Conservation (phyloP, 2,329 filamentous ascomycete species). For the Fonsecaea erecta region DNA sequence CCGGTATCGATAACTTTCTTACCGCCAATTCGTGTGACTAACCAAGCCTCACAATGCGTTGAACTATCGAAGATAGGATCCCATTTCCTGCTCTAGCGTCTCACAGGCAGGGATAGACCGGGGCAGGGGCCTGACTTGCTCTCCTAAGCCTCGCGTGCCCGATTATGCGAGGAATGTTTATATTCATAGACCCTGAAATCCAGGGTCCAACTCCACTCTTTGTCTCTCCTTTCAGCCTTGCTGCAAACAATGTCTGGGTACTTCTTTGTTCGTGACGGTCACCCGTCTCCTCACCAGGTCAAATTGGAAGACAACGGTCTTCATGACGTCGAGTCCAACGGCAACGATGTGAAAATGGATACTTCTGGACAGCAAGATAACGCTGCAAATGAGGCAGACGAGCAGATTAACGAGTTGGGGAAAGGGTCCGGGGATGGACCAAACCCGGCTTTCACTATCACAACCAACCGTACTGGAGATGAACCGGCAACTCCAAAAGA, state of each 20-base stretch:
- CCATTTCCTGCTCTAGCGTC: constrained; percentile 19
- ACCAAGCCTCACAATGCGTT: constrained; percentile 21
- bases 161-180: constrained; percentile 18
- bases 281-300: constrained; percentile 7
- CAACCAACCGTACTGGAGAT: constrained; percentile 21
- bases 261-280: constrained; percentile 19
- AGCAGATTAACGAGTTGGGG: constrained; percentile 9
- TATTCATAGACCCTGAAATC: constrained; percentile 27
- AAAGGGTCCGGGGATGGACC: constrained; percentile 10
- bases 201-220: constrained; percentile 20
- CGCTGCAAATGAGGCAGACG: not conserved
- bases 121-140: constrained; percentile 21
- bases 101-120: constrained; percentile 21
- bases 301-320: constrained; percentile 12
- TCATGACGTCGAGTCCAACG: constrained; percentile 8
- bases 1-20: constrained; percentile 20
- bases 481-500: constrained; percentile 20
- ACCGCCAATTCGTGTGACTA: constrained; percentile 32
- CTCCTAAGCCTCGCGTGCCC: constrained; percentile 24
- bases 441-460: constrained; percentile 19
- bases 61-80: constrained; percentile 23
- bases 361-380: not conserved
- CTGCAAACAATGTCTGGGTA: constrained; percentile 25
- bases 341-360: constrained; percentile 9
- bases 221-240: constrained; percentile 26